A percentile compares a stretch with the other conserved stretches of the same genome.
phyloP scores from a whole-genome alignment of 2,329 filamentous ascomycete species.

The Chalaropsis ovoidea region DNA sequence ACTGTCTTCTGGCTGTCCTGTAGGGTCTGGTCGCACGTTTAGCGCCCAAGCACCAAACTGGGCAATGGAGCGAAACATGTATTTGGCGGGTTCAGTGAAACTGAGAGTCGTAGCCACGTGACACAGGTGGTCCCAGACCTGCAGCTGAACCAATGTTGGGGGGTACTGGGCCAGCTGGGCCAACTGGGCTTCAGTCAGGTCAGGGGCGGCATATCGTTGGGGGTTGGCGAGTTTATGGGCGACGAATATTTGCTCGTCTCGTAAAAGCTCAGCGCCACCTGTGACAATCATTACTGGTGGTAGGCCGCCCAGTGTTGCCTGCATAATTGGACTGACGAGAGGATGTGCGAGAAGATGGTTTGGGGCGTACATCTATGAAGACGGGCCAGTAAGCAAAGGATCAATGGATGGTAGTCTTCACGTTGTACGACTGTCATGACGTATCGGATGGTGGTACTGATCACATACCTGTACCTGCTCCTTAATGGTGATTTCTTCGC shows the following conservation, averaged over 20 bases:
- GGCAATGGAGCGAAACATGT: constrained; percentile 85
- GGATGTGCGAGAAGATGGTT: constrained; percentile 81
- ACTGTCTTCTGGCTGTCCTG: constrained; percentile 30
- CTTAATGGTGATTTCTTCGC: constrained; percentile 60
- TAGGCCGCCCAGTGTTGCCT: constrained; percentile 79
- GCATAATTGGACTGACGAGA: constrained; percentile 77
- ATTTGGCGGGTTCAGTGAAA: constrained; percentile 90
- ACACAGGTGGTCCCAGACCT: constrained; percentile 92
- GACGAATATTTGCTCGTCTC: constrained; percentile 89
- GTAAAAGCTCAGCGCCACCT: constrained; percentile 77
- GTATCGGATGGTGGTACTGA: background rate
- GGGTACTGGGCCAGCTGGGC: constrained; percentile 55
- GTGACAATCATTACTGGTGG: constrained; percentile 78
- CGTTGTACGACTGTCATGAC: background rate
- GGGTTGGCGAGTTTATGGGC: constrained; percentile 92
- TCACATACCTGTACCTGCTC: constrained; percentile 75
- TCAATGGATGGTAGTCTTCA: background rate
- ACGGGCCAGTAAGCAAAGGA: constrained; percentile 26
- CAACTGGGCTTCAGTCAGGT: constrained; percentile 53
- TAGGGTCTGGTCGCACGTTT: constrained; percentile 66
- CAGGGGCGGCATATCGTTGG: constrained; percentile 55
- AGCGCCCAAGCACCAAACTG: constrained; percentile 91
- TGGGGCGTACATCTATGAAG: constrained; percentile 58
- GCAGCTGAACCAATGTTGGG: constrained; percentile 83
- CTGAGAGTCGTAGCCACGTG: constrained; percentile 89